Evolutionary conservation across 352 stramenopile species (phyloP).

Genomic region (Phytophthora sansomeana): DNA sequence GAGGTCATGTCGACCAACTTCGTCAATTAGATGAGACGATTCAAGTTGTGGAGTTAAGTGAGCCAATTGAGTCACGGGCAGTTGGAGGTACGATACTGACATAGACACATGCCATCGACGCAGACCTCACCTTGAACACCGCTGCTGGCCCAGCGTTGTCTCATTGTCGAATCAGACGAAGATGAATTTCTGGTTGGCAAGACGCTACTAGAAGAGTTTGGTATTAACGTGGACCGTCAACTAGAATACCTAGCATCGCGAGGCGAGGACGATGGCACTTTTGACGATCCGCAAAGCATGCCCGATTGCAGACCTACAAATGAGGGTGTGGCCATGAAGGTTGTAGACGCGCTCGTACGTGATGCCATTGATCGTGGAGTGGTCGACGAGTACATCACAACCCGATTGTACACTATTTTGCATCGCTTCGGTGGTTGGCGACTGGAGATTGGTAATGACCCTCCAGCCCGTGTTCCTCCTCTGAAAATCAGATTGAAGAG

Average conservation of each 20-base stretch:
- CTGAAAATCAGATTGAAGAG: slow-evolving; percentile 5
- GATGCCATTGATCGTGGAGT: too few relatives aligned
- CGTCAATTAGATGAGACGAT: not conserved
- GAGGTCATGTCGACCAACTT: slow-evolving; percentile 5
- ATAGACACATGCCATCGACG: not conserved
- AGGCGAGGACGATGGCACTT: not conserved
- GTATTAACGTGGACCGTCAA: slow-evolving; percentile 12
- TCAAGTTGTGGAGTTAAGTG: not conserved
- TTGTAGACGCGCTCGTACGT: too few relatives aligned
- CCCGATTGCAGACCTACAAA: too few relatives aligned
- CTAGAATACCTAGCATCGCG: slow-evolving; percentile 4
- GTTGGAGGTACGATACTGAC: not conserved
- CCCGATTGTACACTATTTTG: not conserved
- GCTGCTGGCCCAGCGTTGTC: not conserved
- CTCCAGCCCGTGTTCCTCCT: not conserved
- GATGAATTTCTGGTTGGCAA: slow-evolving; percentile 15
- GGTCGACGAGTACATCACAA: slow-evolving; percentile 10
- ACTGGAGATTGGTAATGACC: slow-evolving; percentile 9
- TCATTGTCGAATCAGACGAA: slow-evolving; percentile 7
- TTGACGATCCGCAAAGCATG: not conserved
- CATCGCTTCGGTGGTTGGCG: slow-evolving; percentile 3
- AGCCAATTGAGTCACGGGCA: not conserved
- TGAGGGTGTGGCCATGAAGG: too few relatives aligned
- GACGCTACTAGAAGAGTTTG: not conserved
- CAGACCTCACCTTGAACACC: slow-evolving; percentile 4